Conservation (phyloP, 1,284 basidiomycete genomes). For the Leccinum pachyderme region DNA sequence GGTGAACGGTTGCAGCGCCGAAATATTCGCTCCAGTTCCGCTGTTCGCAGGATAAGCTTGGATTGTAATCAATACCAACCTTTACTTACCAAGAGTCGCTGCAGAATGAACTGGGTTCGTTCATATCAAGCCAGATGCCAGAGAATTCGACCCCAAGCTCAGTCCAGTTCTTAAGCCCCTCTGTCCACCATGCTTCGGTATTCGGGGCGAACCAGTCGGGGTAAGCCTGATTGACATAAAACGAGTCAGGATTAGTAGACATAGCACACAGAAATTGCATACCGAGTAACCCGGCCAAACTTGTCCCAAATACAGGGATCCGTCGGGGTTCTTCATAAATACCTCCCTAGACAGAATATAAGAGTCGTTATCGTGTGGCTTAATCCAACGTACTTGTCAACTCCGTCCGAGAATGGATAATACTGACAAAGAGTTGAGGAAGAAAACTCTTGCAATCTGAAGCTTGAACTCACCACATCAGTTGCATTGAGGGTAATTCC, state of each 20-base stretch:
- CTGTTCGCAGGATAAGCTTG: conserved; percentile 30
- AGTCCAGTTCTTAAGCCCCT: conserved; percentile 60
- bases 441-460: not conserved
- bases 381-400: conserved; percentile 35
- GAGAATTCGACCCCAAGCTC: conserved; percentile 57
- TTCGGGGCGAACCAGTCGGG: conserved; percentile 70
- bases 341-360: conserved; percentile 41
- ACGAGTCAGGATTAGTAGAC: not conserved
- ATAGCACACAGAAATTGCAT: conserved; percentile 1
- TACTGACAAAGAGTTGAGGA: conserved; percentile 36
- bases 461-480: conserved; percentile 36
- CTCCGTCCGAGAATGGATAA: conserved; percentile 44
- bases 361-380: not conserved
- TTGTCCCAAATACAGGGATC: conserved; percentile 64
- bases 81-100: conserved; percentile 55
- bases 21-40: conserved; percentile 53
- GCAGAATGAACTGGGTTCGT: conserved; percentile 66
- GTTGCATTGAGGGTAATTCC: conserved; percentile 39
- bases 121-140: conserved; percentile 80
- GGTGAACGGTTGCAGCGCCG: conserved; percentile 35
- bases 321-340: conserved; percentile 68
- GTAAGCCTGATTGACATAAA: conserved; percentile 41
- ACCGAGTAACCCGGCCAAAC: conserved; percentile 60
- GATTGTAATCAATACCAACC: not conserved
- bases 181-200: conserved; percentile 57